These are phyloP conservation scores for Puya raimondii DNA, from an alignment of 176 grass and related monocot genomes.

Conservation along the genomic window DNA sequence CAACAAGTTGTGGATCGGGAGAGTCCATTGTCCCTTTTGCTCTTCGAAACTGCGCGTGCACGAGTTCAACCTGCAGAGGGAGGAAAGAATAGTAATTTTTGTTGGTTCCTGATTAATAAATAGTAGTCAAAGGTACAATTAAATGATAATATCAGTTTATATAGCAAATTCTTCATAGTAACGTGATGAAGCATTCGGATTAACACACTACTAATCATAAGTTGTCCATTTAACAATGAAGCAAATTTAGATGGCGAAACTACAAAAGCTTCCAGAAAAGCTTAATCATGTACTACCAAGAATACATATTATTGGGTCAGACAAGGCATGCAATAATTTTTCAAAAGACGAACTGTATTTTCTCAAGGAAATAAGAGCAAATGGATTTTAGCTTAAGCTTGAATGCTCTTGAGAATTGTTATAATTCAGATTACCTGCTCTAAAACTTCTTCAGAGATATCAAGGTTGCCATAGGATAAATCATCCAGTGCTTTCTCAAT, in stretches of 20 bases:
- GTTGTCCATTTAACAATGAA: too few species aligned
- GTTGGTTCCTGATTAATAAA: too few species aligned
- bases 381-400: too few species aligned
- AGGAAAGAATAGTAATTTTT: neutral
- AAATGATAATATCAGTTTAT: too few species aligned
- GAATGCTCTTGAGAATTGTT: too few species aligned
- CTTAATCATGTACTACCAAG: neutral
- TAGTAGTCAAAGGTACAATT: too few species aligned
- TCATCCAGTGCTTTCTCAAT: slow-evolving; percentile 49
- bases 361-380: too few species aligned
- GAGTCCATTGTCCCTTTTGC: slow-evolving; percentile 36
- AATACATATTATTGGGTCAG: neutral
- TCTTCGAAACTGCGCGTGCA: slow-evolving; percentile 73
- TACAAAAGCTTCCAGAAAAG: neutral
- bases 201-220: too few species aligned
- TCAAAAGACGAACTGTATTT: too few species aligned
- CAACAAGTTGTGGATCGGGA: slow-evolving; percentile 37
- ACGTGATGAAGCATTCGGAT: neutral
- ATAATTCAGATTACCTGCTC: slow-evolving; percentile 49
- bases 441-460: slow-evolving; percentile 69
- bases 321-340: too few species aligned
- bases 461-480: slow-evolving; percentile 44
- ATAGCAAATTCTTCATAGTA: too few species aligned
- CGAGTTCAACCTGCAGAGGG: slow-evolving; percentile 56
- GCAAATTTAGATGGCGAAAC: neutral